phyloP scores from a whole-genome alignment of 2,329 filamentous ascomycete species.

The Hymenoscyphus linearis region DNA sequence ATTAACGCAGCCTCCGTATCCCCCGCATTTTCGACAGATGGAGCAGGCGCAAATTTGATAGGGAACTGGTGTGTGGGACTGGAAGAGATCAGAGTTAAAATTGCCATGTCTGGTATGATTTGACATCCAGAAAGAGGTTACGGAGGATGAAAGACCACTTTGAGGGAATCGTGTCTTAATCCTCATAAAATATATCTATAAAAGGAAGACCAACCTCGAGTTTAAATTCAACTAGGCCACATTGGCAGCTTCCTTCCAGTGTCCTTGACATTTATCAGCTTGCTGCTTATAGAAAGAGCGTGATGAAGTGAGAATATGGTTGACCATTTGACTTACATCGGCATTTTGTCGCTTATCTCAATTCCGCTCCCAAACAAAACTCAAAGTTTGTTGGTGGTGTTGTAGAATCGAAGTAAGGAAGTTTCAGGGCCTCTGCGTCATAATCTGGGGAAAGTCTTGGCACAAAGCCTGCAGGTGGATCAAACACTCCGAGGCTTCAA shows the following conservation, averaged over 20 bases:
- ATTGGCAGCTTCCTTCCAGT: slow-evolving; percentile 45
- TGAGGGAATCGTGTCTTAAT: no score
- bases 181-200: no score
- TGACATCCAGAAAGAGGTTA: no score
- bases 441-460: slow-evolving; percentile 5
- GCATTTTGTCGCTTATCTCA: neutral
- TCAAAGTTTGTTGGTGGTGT: neutral
- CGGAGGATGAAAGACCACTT: no score
- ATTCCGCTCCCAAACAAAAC: neutral
- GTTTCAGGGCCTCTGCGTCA: neutral
- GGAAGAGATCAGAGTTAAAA: no score
- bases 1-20: slow-evolving; percentile 41
- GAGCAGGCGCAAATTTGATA: slow-evolving; percentile 45
- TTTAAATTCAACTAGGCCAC: slow-evolving; percentile 41
- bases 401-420: neutral
- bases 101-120: no score
- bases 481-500: neutral
- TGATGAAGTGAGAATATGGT: neutral
- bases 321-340: neutral
- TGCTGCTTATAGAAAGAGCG: neutral
- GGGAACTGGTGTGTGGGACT: slow-evolving; percentile 41
- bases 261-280: slow-evolving; percentile 30
- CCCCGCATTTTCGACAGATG: slow-evolving; percentile 44
- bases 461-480: neutral
- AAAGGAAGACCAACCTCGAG: slow-evolving; percentile 25